Base-by-base conservation (phyloP, 805 yeast genomes). In the Cyberlindnera saturnus region DNA sequence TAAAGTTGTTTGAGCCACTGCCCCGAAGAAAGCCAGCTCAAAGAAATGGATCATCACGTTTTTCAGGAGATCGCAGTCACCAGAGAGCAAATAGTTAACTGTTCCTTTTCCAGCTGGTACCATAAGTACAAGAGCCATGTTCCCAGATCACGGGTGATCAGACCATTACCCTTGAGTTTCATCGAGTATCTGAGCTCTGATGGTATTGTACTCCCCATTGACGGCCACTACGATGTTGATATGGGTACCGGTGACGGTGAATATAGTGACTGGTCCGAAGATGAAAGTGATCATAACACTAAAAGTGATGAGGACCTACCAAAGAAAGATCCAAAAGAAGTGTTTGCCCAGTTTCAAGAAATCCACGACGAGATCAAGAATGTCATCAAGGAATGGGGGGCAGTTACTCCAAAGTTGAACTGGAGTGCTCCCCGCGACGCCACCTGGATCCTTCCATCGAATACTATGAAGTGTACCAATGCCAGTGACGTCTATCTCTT, bases 361-460 rank as follows among this genome's bases (percentile, higher is more conserved):
- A 66, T 89, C 17, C 95, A 90, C 56, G 52, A 65, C 0, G 53
- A 68, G 35, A 69, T 91, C 15, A 65, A 65, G 31, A 45, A 52
- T 0, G 57, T 70, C 0, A 74, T 93, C 13, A 46, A 50, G 3
- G 67, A 70, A 35, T 66, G 74, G 38, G 83, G 84, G 0, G 65
- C 77, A 1, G 87, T 89, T 3, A 73, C 87, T 1, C 98, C 98
- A 1, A 93, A 93, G 57, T 67, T 91, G 52, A 93, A 93, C 67
- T 93, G 99, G 99, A 88, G 97, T 1, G 85, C 96, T 2, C 99
- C 99, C 1, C 82, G 81, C 57, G 99, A 93, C 64, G 86, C 98
- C 2, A 76, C 81, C 0, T 93, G 98, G 99, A 91, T 93, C 17
- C 65, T 85, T 55, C 74, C 93, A 3, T 79, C 84, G 29, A 86